Percentiles rank a stretch among this genome's conserved stretches.
phyloP scores from a whole-genome alignment of 2,329 filamentous ascomycete species.

The Dothiorella sarmentorum region DNA sequence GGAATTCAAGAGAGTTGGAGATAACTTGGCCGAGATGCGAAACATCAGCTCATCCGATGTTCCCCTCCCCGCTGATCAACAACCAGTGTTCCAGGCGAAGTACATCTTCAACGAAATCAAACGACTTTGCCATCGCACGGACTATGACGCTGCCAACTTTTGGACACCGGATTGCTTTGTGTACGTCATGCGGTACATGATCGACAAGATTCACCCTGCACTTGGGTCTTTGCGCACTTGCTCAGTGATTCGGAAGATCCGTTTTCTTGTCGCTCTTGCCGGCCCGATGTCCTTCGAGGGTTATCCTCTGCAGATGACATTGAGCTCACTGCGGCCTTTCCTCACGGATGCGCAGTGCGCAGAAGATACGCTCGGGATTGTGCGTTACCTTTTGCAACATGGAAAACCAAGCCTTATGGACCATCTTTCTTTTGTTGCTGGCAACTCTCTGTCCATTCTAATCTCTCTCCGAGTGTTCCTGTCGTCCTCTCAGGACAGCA shows the following conservation, averaged over 20 bases:
- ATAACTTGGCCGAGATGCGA: slow-evolving; percentile 67
- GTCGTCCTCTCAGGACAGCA: slow-evolving; percentile 69
- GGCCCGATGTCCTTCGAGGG: slow-evolving; percentile 68
- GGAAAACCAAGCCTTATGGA: slow-evolving; percentile 63
- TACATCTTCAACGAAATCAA: slow-evolving; percentile 72
- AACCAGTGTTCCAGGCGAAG: slow-evolving; percentile 79
- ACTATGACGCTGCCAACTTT: slow-evolving; percentile 60
- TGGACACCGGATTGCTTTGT: slow-evolving; percentile 76
- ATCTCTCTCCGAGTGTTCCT: slow-evolving; percentile 75
- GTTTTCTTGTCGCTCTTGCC: slow-evolving; percentile 75
- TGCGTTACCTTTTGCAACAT: slow-evolving; percentile 73
- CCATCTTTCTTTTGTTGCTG: slow-evolving; percentile 73
- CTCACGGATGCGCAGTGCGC: slow-evolving; percentile 82
- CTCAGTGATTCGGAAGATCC: slow-evolving; percentile 79
- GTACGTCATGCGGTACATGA: slow-evolving; percentile 69
- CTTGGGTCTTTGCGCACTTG: slow-evolving; percentile 84
- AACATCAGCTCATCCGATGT: slow-evolving; percentile 62
- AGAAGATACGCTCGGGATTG: slow-evolving; percentile 82
- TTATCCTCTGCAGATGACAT: slow-evolving; percentile 86
- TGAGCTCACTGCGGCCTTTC: slow-evolving; percentile 75
- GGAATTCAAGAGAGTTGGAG: slow-evolving; percentile 56
- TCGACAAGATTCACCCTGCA: slow-evolving; percentile 77
- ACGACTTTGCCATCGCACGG: slow-evolving; percentile 70
- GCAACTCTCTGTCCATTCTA: slow-evolving; percentile 74
- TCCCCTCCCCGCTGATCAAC: slow-evolving; percentile 70